Evolutionary conservation across 805 yeast species (phyloP), one percentile per base, ranked within the genome.

Genomic region (Kregervanrija delftensis): DNA sequence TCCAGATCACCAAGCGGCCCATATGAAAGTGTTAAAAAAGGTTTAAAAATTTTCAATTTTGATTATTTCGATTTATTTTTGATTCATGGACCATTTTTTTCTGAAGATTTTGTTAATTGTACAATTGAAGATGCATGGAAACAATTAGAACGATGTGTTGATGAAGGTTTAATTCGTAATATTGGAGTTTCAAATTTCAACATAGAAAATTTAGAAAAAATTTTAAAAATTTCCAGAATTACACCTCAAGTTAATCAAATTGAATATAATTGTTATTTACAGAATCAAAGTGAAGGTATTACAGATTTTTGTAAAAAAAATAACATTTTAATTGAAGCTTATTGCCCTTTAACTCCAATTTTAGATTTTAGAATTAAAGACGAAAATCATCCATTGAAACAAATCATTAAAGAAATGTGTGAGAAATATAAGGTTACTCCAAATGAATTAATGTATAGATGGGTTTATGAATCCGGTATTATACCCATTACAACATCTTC

Each of bases 401-500:
- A 50, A 5, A 42, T 61, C 3, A 44, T 65, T 32, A 64, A 64
- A 3, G 60, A 71, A 44, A 63, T 86, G 52, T 57, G 76, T n/a
- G 53, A 59, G 35, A 83, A 84, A 53, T 84, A 86, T 58, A 56
- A 57, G 16, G 79, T 73, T 46, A 68, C 81, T 12, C 70, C 72
- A 34, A 77, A 84, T 12, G 83, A 77, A 54, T 67, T 86, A 42
- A 63, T 85, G 46, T 69, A 86, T 49, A 71, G 87, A 60, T 86
- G 88, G 84, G 81, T 82, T 8, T 69, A 76, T 45, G 82, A 81
- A 58, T 63, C 63, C 14, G 85, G 83, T 13, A 73, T 81, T 8
- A 58, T 85, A 35, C 95, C 95, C 17, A 66, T 87, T 15, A 87
- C 96, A 5, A 85, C 93, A 11, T 77, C 89, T 2, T 71, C 82